phyloP scores from a whole-genome alignment of 2,329 filamentous ascomycete genomes.

The Amesomyces nigricolor region DNA sequence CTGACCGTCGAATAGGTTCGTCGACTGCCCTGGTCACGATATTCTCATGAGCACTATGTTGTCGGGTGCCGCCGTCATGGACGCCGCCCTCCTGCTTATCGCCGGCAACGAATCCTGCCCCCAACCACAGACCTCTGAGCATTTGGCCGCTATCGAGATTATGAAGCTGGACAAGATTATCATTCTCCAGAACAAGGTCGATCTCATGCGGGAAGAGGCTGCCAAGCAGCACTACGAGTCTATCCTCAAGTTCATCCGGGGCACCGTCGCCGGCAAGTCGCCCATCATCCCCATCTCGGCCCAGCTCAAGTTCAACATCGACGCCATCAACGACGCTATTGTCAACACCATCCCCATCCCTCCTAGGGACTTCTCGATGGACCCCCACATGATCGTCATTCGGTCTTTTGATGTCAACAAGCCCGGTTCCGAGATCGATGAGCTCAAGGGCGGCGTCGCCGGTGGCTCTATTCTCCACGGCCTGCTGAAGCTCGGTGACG shows the following conservation, averaged over 20 bases:
- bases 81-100: conserved; percentile 91
- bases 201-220: conserved; percentile 93
- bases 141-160: conserved; percentile 97
- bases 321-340: conserved; percentile 93
- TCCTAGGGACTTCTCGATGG: conserved; percentile 79
- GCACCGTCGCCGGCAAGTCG: conserved; percentile 89
- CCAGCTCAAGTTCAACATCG: conserved; percentile 99
- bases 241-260: conserved; percentile 96
- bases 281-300: conserved; percentile 96
- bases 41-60: conserved; percentile 99
- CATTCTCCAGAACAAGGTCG: conserved; percentile 99
- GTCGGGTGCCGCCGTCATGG: conserved; percentile 98
- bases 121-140: conserved; percentile 96
- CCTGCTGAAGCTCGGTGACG: conserved; percentile 93
- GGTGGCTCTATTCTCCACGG: conserved; percentile 95
- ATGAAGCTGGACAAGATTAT: conserved; percentile 99
- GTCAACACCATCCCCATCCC: conserved; percentile 94
- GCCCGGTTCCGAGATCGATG: conserved; percentile 96
- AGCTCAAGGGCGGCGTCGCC: conserved; percentile 96
- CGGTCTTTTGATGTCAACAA: conserved; percentile 99
- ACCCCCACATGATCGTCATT: conserved; percentile 98
- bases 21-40: conserved; percentile 98
- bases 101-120: conserved; percentile 98
- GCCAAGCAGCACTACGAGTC: conserved; percentile 93
- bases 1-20: conserved; percentile 57